These are phyloP conservation scores for Fomitopsis pulvina DNA, from an alignment of 768 basidiomycete genomes.

Conservation along the genomic window DNA sequence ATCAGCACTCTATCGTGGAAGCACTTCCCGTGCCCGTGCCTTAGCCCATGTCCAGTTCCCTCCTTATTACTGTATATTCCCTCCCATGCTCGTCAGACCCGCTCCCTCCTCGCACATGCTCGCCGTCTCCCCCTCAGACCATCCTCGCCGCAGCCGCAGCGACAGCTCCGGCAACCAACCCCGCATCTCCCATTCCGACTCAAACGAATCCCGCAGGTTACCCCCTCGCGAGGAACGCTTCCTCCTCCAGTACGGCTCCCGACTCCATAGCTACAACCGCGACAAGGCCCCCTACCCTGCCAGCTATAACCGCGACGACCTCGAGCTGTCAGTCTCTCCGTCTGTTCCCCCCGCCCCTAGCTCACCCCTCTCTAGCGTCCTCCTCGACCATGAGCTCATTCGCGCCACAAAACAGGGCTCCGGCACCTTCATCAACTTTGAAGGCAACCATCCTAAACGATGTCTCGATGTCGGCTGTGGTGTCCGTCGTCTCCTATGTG, in stretches of 20 bases:
- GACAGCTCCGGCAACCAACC: conserved; percentile 11
- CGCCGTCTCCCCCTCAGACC: conserved; percentile 4
- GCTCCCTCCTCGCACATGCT: conserved; percentile 10
- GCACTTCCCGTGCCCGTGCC: too few species aligned
- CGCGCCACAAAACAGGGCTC: background rate
- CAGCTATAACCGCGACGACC: conserved; percentile 58
- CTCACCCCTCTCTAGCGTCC: conserved; percentile 2
- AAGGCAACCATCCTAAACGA: conserved; percentile 40
- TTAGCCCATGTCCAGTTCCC: too few species aligned
- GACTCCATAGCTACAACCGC: conserved; percentile 59
- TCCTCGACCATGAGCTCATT: conserved; percentile 8
- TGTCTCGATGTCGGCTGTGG: conserved; percentile 71
- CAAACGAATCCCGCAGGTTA: background rate
- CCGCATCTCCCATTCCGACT: conserved; percentile 8
- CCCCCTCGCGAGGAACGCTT: conserved; percentile 50
- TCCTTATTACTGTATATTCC: too few species aligned
- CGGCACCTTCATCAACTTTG: conserved; percentile 48
- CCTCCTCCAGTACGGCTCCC: conserved; percentile 50
- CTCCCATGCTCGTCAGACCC: background rate
- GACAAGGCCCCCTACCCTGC: conserved; percentile 80
- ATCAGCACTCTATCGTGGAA: too few species aligned
- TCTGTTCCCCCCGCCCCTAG: background rate
- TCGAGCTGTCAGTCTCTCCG: conserved; percentile 54
- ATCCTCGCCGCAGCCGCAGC: conserved; percentile 14
- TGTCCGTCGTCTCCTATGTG: too few species aligned